Evolutionary conservation across 2,329 filamentous ascomycete species (phyloP), one percentile per base, ranked within the genome.

Genomic region (Fusarium hostae): DNA sequence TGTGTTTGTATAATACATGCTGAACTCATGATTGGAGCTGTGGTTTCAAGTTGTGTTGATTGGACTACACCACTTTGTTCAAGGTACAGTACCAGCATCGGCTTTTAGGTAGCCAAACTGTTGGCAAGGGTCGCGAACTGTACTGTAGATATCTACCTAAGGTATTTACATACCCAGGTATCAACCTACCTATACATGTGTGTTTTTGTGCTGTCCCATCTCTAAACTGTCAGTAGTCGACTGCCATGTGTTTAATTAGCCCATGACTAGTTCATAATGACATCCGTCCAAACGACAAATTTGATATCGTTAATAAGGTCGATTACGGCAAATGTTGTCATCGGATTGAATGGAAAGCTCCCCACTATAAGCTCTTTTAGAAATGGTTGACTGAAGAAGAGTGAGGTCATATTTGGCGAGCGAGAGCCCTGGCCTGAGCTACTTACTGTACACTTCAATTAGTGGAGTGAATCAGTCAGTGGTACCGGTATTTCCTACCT

Each of bases 361-460:
- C 28, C 22, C 22, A 37, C 22, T 35, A n/a, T 13, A 51, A 51
- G 30, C 32, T 37, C 13, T 16, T 24, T 24, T n/a, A 24, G 34
- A 18, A 50, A 24, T 26, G 32, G 22, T 15, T 52, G 32, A n/a
- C 44, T 34, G 32, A 51, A 26, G 32, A n/a, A 37, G 37, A 40
- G 41, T 64, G 47, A 63, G 59, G 61, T 56, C 45, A 47, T 63
- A 39, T 64, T 63, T 39, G 12, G 34, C 32, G 48, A 22, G 12
- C 20, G 32, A 52, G 32, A 51, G 48, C 22, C 32, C 48, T 11
- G 16, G 26, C 35, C 10, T 43, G 28, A 34, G 45, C 26, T 26
- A 26, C 26, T 26, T 26, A 26, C 26, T 26, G 22, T 22, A 32
- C 28, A 22, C 10, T 48, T 45, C 18, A 45, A 24, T 45, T 45